phyloP scores from a whole-genome alignment of 177 flowering plant genomes.

The Vitis hybrid region DNA sequence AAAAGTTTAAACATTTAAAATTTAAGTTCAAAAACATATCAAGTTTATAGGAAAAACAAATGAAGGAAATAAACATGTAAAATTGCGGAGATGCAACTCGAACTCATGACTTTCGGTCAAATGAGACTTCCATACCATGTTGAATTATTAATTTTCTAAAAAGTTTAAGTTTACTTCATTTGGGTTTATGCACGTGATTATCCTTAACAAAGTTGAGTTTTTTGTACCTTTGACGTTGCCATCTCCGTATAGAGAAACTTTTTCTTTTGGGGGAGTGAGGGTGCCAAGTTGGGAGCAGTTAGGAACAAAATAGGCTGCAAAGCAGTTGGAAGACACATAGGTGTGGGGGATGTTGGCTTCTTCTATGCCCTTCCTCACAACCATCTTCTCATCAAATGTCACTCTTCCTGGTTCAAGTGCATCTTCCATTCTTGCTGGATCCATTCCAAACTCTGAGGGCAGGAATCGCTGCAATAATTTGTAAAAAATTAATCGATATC shows the following conservation, averaged over 20 bases:
- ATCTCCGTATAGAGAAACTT: slow-evolving; percentile 22
- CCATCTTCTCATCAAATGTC: slow-evolving; percentile 44
- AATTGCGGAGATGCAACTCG: no score
- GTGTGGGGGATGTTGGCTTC: slow-evolving; percentile 39
- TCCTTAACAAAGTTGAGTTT: no score
- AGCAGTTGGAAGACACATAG: slow-evolving; percentile 27
- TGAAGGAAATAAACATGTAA: no score
- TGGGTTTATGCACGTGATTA: not conserved
- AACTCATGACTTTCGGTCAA: not conserved
- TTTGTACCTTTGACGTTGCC: slow-evolving; percentile 27
- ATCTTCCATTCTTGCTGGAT: slow-evolving; percentile 33
- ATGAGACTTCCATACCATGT: not conserved
- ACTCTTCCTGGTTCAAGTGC: slow-evolving; percentile 41
- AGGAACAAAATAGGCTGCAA: slow-evolving; percentile 27
- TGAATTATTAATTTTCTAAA: no score
- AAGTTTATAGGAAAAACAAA: no score
- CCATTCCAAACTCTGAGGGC: slow-evolving; percentile 46
- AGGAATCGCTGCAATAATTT: slow-evolving; percentile 29
- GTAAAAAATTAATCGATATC: no score
- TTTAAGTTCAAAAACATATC: no score
- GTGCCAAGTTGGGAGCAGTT: slow-evolving; percentile 21
- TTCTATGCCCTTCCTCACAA: slow-evolving; percentile 38
- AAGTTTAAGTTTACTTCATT: not conserved
- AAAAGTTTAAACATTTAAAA: no score
- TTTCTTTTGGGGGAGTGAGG: slow-evolving; percentile 24